phyloP scores from a whole-genome alignment of 2,329 filamentous ascomycete species.

The Neofusicoccum umdonicola region DNA sequence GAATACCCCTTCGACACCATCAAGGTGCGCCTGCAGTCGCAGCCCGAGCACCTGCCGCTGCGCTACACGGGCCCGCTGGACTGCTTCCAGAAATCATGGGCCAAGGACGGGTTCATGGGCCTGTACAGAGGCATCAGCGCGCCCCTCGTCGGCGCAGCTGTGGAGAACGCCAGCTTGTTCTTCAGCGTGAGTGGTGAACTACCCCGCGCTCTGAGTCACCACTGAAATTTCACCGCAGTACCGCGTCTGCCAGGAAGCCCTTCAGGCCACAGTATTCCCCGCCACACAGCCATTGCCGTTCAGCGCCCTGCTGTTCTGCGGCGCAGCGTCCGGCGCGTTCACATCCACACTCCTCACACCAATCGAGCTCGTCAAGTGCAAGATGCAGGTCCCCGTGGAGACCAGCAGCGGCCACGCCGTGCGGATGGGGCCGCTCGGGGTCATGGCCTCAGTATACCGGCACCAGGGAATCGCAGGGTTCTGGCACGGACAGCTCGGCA shows the following conservation, averaged over 20 bases:
- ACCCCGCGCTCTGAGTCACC: neutral
- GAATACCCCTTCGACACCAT: slow-evolving; percentile 99
- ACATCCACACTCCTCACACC: slow-evolving; percentile 90
- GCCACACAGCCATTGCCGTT: slow-evolving; percentile 64
- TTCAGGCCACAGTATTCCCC: slow-evolving; percentile 63
- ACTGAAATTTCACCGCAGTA: slow-evolving; percentile 39
- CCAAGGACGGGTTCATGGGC: slow-evolving; percentile 72
- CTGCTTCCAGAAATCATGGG: slow-evolving; percentile 85
- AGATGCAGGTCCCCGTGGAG: slow-evolving; percentile 76
- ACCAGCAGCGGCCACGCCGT: slow-evolving; percentile 31
- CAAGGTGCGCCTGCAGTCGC: slow-evolving; percentile 96
- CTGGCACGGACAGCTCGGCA: slow-evolving; percentile 93
- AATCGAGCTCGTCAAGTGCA: slow-evolving; percentile 96
- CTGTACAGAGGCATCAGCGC: slow-evolving; percentile 93
- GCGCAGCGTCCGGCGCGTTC: slow-evolving; percentile 81
- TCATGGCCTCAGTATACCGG: slow-evolving; percentile 77
- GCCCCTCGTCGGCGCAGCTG: slow-evolving; percentile 83
- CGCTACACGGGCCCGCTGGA: slow-evolving; percentile 85
- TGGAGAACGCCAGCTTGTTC: slow-evolving; percentile 90
- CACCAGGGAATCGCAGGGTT: slow-evolving; percentile 82
- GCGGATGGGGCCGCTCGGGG: slow-evolving; percentile 62
- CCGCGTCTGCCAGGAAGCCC: slow-evolving; percentile 51
- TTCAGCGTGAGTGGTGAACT: slow-evolving; percentile 59
- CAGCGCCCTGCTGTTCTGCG: slow-evolving; percentile 72
- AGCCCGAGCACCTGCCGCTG: slow-evolving; percentile 77